Percentiles rank a stretch among this genome's conserved stretches.
These are phyloP conservation scores for Trypanosoma platydactyli DNA, from an alignment of 208 protist species.

Conservation along the genomic window DNA sequence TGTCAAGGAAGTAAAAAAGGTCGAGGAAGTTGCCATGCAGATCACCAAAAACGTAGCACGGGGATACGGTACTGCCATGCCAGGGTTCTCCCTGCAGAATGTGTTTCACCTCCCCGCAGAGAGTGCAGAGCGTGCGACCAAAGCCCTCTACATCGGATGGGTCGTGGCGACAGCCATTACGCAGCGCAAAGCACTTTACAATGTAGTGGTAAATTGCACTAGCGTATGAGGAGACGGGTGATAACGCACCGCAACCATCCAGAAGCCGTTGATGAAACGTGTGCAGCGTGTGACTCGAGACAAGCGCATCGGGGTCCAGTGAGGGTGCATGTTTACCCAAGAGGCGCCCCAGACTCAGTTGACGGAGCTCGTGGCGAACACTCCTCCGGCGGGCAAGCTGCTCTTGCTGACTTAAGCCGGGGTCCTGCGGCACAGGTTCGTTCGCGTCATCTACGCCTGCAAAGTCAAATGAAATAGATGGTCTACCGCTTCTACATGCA, in stretches of 20 bases:
- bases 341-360: constrained; percentile 18
- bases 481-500: constrained; percentile 8
- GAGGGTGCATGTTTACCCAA: constrained; percentile 54
- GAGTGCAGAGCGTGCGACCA: constrained; percentile 74
- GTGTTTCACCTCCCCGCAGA: constrained; percentile 73
- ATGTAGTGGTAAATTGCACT: constrained; percentile 88
- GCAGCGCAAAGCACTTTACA: constrained; percentile 80
- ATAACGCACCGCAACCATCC: constrained; percentile 42
- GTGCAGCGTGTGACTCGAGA: constrained; percentile 75
- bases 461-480: constrained; percentile 22
- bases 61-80: constrained; percentile 65
- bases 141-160: constrained; percentile 81
- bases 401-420: constrained; percentile 7
- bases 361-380: constrained; percentile 20
- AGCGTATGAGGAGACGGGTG: constrained; percentile 70
- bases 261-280: constrained; percentile 69
- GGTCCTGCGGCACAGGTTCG: constrained; percentile 21
- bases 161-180: constrained; percentile 78
- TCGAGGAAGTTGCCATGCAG: constrained; percentile 95
- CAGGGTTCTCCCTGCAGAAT: constrained; percentile 73
- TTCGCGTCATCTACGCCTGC: constrained; percentile 10
- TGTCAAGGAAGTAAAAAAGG: constrained; percentile 93
- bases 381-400: constrained; percentile 33
- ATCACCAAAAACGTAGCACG: constrained; percentile 95
- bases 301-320: constrained; percentile 78